Evolutionary conservation across 108 stramenopile species (phyloP).

Genomic region (Cylindrotheca fusiformis): DNA sequence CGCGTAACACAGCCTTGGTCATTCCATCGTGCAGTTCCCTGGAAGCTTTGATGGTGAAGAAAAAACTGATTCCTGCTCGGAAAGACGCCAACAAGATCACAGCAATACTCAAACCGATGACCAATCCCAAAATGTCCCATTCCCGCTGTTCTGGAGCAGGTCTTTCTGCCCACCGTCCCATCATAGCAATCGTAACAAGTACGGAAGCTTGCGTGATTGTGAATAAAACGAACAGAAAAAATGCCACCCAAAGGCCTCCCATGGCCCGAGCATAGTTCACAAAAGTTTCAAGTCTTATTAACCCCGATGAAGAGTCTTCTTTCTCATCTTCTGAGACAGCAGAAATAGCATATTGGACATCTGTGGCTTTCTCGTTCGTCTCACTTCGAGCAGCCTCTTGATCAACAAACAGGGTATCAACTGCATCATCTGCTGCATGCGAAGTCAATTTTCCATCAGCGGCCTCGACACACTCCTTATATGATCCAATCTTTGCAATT

Average conservation of each 20-base stretch:
- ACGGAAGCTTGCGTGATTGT: slow-evolving; percentile 48
- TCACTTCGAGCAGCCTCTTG: not conserved
- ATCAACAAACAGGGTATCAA: slow-evolving; percentile 12
- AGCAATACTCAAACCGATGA: slow-evolving; percentile 41
- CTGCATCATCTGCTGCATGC: slow-evolving; percentile 23
- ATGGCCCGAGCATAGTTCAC: slow-evolving; percentile 61
- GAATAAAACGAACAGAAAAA: slow-evolving; percentile 48
- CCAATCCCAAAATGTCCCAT: slow-evolving; percentile 30
- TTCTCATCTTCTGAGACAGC: slow-evolving; percentile 3
- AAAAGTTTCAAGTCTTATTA: slow-evolving; percentile 67
- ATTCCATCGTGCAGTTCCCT: slow-evolving; percentile 68
- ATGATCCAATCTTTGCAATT: slow-evolving; percentile 60
- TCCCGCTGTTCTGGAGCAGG: slow-evolving; percentile 36
- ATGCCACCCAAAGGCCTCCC: slow-evolving; percentile 45
- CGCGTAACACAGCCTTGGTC: slow-evolving; percentile 65
- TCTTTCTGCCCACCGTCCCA: slow-evolving; percentile 58
- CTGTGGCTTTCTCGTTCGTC: not conserved
- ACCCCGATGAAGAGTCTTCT: slow-evolving; percentile 56
- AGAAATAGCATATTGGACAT: slow-evolving; percentile 16
- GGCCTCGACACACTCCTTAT: slow-evolving; percentile 57
- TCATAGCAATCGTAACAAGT: slow-evolving; percentile 43
- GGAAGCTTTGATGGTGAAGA: slow-evolving; percentile 52
- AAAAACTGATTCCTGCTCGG: slow-evolving; percentile 48
- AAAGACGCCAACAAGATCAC: slow-evolving; percentile 38
- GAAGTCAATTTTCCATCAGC: slow-evolving; percentile 50